These are phyloP conservation scores for Colletotrichum musae DNA, from an alignment of 2,329 filamentous ascomycete genomes.

Conservation along the genomic window DNA sequence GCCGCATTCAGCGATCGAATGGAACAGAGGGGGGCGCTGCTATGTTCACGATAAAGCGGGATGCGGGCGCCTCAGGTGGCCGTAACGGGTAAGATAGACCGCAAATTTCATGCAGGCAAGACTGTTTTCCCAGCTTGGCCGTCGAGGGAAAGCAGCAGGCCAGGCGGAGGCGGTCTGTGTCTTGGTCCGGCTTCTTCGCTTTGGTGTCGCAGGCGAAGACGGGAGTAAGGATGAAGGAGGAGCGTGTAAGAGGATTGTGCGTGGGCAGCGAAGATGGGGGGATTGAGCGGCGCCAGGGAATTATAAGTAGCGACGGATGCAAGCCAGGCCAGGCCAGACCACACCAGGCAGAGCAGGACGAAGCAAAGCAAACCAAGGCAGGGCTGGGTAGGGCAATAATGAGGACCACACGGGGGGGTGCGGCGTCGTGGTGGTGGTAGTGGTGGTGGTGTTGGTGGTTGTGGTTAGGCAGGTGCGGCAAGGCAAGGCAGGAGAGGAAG, in stretches of 20 bases:
- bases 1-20: slow-evolving; percentile 33
- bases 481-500: slow-evolving; percentile 1
- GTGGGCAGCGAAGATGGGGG: slow-evolving; percentile 10
- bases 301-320: slow-evolving; percentile 26
- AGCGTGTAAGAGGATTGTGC: slow-evolving; percentile 40
- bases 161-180: slow-evolving; percentile 36
- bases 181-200: slow-evolving; percentile 31
- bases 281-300: slow-evolving; percentile 17
- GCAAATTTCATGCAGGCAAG: slow-evolving; percentile 7
- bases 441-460: background rate
- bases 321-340: background rate
- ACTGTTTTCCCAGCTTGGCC: background rate
- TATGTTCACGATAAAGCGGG: slow-evolving; percentile 26
- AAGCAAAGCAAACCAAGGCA: too few relatives aligned
- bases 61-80: slow-evolving; percentile 37
- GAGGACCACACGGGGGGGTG: slow-evolving; percentile 4
- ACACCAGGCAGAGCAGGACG: background rate
- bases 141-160: slow-evolving; percentile 2
- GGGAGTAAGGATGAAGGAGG: slow-evolving; percentile 39
- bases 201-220: slow-evolving; percentile 28
- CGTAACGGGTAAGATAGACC: slow-evolving; percentile 36
- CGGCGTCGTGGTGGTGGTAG: background rate
- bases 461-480: background rate
- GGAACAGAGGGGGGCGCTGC: slow-evolving; percentile 5
- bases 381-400: background rate